A percentile compares a stretch with the other conserved stretches of the same genome.
These are phyloP conservation scores for Daldinia decipiens DNA, from an alignment of 495 filamentous ascomycete species.

Conservation along the genomic window DNA sequence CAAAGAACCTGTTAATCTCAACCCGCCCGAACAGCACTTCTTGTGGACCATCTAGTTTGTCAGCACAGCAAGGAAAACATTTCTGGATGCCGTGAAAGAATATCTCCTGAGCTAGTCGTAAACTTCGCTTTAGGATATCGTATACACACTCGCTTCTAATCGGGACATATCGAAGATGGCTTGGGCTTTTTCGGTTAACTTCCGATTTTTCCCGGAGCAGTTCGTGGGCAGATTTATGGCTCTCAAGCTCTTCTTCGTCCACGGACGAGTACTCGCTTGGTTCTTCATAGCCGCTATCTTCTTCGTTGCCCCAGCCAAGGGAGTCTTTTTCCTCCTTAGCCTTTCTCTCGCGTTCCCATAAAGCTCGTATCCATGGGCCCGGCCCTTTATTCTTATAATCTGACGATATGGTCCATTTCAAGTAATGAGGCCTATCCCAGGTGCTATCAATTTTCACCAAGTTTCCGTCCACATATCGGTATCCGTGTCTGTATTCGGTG, in stretches of 20 bases:
- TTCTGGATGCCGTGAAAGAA: background rate
- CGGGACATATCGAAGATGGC: background rate
- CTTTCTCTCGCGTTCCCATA: background rate
- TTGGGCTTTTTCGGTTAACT: background rate
- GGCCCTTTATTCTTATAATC: too few species aligned
- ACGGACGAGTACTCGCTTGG: background rate
- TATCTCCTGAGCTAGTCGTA: constrained; percentile 19
- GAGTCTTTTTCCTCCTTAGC: background rate
- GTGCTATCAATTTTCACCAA: background rate
- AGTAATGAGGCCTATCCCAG: too few species aligned
- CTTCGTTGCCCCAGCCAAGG: background rate
- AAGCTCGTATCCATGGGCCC: background rate
- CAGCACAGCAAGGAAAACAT: background rate
- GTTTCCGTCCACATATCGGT: background rate
- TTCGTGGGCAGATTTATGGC: background rate
- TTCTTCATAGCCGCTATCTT: background rate
- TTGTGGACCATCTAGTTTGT: background rate
- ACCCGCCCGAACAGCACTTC: constrained; percentile 12
- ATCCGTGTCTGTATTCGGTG: background rate
- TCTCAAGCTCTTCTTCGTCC: background rate
- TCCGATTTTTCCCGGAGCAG: background rate
- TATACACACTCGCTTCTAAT: background rate
- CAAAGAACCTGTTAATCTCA: constrained; percentile 1
- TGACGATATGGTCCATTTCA: too few species aligned
- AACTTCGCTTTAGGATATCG: background rate